Base-by-base conservation (phyloP, 1,139 yeast species). In the Yamadazyma trypodendri region DNA sequence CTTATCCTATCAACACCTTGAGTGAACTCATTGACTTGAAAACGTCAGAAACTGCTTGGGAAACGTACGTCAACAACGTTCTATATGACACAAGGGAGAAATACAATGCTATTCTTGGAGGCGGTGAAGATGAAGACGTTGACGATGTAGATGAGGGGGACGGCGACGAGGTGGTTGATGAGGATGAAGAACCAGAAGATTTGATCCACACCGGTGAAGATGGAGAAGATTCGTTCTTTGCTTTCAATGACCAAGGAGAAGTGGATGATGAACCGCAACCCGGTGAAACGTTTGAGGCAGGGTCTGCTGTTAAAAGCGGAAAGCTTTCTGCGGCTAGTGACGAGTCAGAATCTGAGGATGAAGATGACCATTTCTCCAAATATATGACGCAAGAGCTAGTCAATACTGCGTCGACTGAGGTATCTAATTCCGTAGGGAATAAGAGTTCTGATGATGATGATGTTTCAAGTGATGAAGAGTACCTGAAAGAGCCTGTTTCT, bases 91-190 rank as follows among this genome's bases (percentile, higher is more conserved):
- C 95, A 2, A 75, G 98, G 47, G 96, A 89, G 55, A 90, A 89
- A 63, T 92, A 92, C 62, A 92, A 92, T 61, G 90, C 96, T n/a
- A 85, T 92, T 27, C 71, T 92, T 24, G 97, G 98, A 10, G 96
- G 95, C 23, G 72, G 68, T 5, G 70, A 63, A 20, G 70, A 65
- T 23, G 68, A 61, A 7, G 67, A 60, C 21, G 67, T 57, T 2
- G 67, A 59, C 10, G 70, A 62, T 8, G 68, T 59, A 6, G 73
- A 67, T 14, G 29, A 27, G 18, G 15, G 9, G 12, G 69, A 62
- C 22, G 58, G 52, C 24, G 44, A 45, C 23, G 57, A 50, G 6
- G 35, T 25, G 12, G 11, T 24, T 12, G 35, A 29, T 9, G 70
- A 62, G 5, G 33, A 31, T 9, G 33, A 22, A 31, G 33, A 31